Conservation (phyloP, 179 eudicot genomes). For the Spinacia oleracea region DNA sequence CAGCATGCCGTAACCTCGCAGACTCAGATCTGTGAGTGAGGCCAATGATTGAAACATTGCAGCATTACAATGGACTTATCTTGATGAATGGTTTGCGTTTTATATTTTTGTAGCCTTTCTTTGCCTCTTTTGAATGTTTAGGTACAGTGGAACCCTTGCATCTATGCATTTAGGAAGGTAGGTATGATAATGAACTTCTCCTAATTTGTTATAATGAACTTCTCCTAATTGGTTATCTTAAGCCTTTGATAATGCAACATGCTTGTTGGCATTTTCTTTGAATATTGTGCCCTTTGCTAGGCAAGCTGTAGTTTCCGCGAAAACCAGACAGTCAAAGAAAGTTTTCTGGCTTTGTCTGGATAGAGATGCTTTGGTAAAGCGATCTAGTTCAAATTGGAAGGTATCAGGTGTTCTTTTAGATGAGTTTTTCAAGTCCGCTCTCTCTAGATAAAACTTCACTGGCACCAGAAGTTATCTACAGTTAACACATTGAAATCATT, state of each 20-base stretch:
- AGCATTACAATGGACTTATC: neutral
- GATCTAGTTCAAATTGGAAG: conserved; percentile 61
- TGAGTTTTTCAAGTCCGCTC: neutral
- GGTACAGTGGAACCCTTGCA: conserved; percentile 70
- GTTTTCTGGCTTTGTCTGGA: conserved; percentile 55
- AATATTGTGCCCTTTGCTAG: conserved; percentile 30
- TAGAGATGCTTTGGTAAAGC: conserved; percentile 54
- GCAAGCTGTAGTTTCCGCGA: conserved; percentile 57
- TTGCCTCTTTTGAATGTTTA: conserved; percentile 95
- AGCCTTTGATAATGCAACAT: neutral
- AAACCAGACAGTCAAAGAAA: conserved; percentile 52
- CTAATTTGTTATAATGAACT: no score
- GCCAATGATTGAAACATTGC: no score
- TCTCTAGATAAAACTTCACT: neutral
- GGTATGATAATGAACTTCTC: no score
- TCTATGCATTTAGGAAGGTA: conserved; percentile 84
- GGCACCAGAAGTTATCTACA: neutral
- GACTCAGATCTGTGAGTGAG: no score
- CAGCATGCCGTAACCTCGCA: no score
- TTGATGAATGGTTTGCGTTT: conserved; percentile 6
- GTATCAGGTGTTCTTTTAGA: conserved; percentile 30
- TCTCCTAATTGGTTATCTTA: neutral
- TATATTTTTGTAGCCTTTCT: conserved; percentile 57
- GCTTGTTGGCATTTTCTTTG: conserved; percentile 2
- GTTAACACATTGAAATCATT: neutral